Evolutionary conservation across 768 basidiomycete genomes (phyloP).

Genomic region (Suillus plorans): DNA sequence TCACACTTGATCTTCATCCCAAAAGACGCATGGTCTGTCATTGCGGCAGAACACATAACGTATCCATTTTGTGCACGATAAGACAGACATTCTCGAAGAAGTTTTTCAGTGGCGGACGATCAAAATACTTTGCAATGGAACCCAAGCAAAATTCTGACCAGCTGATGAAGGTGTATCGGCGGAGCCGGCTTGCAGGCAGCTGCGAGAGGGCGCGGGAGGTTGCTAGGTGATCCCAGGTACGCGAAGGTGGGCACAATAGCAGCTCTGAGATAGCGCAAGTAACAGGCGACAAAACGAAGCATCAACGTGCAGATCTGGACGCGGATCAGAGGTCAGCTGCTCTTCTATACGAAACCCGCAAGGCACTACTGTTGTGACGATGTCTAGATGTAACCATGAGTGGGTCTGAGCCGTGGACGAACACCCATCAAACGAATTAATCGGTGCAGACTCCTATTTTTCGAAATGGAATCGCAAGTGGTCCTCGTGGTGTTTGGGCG

Average conservation of each 20-base stretch:
- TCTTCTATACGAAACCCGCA: neutral
- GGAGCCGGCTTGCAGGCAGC: neutral
- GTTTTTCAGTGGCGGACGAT: neutral
- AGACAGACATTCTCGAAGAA: neutral
- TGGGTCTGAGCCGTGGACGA: neutral
- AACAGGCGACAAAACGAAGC: neutral
- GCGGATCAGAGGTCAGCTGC: neutral
- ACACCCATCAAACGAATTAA: neutral
- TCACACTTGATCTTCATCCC: neutral
- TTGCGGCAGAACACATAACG: neutral
- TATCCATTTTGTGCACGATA: neutral
- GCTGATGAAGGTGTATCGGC: neutral
- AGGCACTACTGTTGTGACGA: neutral
- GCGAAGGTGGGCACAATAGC: neutral
- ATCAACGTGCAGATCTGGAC: neutral
- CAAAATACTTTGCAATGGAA: neutral
- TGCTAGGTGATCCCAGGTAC: neutral
- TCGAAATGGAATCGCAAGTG: neutral
- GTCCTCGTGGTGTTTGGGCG: neutral
- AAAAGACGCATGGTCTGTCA: neutral
- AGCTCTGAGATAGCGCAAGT: neutral
- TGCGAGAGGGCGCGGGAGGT: neutral
- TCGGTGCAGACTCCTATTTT: too few relatives aligned
- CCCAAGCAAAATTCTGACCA: neutral
- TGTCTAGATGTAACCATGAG: neutral